Evolutionary conservation across 352 stramenopile species (phyloP).

Genomic region (Phytophthora cactorum): DNA sequence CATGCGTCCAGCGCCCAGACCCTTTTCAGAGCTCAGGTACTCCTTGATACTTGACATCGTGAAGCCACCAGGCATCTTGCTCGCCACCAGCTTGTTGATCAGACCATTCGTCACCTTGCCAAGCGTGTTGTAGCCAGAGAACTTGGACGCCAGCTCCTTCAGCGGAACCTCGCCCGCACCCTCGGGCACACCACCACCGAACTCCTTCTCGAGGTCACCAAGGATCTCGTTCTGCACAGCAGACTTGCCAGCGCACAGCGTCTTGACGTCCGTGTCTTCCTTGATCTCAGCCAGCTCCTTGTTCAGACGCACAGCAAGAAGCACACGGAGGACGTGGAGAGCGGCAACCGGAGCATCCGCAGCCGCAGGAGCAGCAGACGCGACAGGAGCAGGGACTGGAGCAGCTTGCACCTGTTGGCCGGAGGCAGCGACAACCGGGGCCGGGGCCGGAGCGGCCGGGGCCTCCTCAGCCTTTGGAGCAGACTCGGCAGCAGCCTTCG

Average conservation of each 20-base stretch:
- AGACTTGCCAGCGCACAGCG: constrained; percentile 83
- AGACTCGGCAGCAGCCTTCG: constrained; percentile 50
- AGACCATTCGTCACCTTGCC: constrained; percentile 71
- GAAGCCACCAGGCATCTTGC: constrained; percentile 89
- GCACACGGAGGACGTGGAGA: constrained; percentile 78
- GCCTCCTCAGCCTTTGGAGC: constrained; percentile 37
- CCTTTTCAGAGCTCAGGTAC: constrained; percentile 64
- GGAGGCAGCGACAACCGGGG: constrained; percentile 33
- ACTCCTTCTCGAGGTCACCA: constrained; percentile 89
- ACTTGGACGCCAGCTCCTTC: constrained; percentile 73
- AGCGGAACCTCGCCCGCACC: constrained; percentile 78
- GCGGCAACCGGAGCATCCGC: constrained; percentile 67
- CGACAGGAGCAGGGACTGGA: constrained; percentile 19
- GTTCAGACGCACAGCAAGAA: constrained; percentile 79
- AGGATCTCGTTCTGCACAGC: constrained; percentile 91
- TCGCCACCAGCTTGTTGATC: constrained; percentile 77
- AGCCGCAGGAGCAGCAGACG: constrained; percentile 33
- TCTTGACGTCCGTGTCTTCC: constrained; percentile 80
- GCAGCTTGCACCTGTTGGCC: constrained; percentile 23
- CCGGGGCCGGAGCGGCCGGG: constrained; percentile 31
- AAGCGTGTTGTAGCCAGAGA: constrained; percentile 72
- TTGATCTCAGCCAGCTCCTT: constrained; percentile 76
- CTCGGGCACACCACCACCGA: constrained; percentile 70
- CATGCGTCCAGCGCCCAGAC: constrained; percentile 68
- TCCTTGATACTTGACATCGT: constrained; percentile 82